Percentiles rank a stretch among this genome's conserved stretches.
These are phyloP conservation scores for Salmacisia buchloeana DNA, from an alignment of 1,284 basidiomycete species.

Conservation along the genomic window DNA sequence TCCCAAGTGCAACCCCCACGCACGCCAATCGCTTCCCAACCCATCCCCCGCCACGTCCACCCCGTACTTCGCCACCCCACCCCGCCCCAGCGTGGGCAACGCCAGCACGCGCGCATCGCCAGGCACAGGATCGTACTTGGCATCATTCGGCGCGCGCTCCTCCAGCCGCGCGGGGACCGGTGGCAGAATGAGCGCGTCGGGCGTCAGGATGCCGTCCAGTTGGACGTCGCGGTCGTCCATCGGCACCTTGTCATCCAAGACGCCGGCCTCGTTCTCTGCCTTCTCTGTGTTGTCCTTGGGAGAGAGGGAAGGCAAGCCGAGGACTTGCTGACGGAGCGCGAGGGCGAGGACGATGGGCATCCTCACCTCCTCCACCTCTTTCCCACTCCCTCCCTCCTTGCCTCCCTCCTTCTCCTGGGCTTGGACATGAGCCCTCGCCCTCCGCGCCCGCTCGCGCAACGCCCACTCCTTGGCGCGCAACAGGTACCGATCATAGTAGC, in stretches of 20 bases:
- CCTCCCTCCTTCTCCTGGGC: neutral
- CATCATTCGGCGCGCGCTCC: neutral
- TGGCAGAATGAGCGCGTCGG: conserved; percentile 22
- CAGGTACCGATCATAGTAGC: conserved; percentile 53
- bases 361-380: conserved; percentile 15
- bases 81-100: neutral
- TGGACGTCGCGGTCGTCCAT: conserved; percentile 45
- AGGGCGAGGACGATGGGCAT: neutral
- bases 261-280: too few species aligned
- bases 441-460: conserved; percentile 1
- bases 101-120: neutral
- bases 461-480: conserved; percentile 27
- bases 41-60: neutral
- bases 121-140: neutral
- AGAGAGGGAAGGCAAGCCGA: neutral
- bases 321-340: neutral
- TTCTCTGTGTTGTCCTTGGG: conserved; percentile 8
- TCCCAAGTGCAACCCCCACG: neutral
- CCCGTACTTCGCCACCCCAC: neutral
- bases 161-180: neutral
- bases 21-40: neutral
- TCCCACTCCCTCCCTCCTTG: conserved; percentile 6
- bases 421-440: conserved; percentile 5
- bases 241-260: conserved; percentile 43
- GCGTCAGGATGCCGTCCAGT: conserved; percentile 44